Conservation (phyloP, 1,284 basidiomycete genomes). For the Pseudozyma sp. region DNA sequence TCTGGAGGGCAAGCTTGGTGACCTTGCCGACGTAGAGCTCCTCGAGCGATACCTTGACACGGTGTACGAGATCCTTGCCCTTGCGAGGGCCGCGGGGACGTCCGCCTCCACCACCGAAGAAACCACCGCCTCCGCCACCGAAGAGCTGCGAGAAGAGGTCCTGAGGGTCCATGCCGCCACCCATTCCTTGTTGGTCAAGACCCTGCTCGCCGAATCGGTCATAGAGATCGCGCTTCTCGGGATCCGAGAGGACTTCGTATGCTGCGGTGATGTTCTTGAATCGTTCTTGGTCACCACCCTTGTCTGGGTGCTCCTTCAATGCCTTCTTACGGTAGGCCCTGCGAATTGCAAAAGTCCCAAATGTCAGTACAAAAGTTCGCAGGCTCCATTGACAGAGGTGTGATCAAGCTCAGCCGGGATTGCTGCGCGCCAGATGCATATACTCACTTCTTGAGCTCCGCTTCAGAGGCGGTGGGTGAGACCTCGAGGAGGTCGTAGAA, state of each 20-base stretch:
- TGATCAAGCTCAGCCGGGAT: too few species aligned
- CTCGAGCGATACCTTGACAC: slow-evolving; percentile 93
- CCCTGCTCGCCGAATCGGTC: slow-evolving; percentile 95
- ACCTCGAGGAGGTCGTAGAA: slow-evolving; percentile 68
- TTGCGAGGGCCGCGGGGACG: slow-evolving; percentile 86
- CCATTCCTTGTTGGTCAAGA: slow-evolving; percentile 74
- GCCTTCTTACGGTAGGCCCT: slow-evolving; percentile 62
- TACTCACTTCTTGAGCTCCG: slow-evolving; percentile 68
- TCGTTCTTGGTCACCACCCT: slow-evolving; percentile 91
- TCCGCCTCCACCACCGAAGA: slow-evolving; percentile 75
- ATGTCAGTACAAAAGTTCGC: slow-evolving; percentile 11
- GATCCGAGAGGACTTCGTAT: slow-evolving; percentile 93
- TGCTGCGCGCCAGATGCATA: neutral
- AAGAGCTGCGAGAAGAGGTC: slow-evolving; percentile 99
- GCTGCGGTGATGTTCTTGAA: slow-evolving; percentile 99
- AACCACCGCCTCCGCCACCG: slow-evolving; percentile 76
- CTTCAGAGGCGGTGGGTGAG: slow-evolving; percentile 51
- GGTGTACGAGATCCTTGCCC: slow-evolving; percentile 98
- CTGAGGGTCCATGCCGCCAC: slow-evolving; percentile 94
- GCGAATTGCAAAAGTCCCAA: neutral
- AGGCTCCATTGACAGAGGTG: neutral
- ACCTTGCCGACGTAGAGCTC: slow-evolving; percentile 99
- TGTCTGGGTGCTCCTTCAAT: slow-evolving; percentile 82
- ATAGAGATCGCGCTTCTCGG: slow-evolving; percentile 79
- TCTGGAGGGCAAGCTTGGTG: slow-evolving; percentile 95